Evolutionary conservation across 2,329 filamentous ascomycete genomes (phyloP).

Genomic region (Aspergillus felis): DNA sequence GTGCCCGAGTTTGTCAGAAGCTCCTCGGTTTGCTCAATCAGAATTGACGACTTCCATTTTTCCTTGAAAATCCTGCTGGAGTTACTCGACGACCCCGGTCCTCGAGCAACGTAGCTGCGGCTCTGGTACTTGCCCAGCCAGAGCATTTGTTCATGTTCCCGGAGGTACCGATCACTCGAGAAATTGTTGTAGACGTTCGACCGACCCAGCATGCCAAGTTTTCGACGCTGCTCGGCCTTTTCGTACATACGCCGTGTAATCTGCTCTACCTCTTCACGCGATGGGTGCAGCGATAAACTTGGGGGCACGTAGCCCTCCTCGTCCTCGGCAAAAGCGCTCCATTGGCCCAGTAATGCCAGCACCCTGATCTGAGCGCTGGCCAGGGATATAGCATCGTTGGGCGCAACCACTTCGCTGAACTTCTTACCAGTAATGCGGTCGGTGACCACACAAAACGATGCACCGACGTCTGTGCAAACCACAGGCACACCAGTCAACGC

Average conservation of each 20-base stretch:
- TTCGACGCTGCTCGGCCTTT: constrained; percentile 53
- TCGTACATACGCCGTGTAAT: constrained; percentile 59
- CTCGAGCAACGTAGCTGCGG: constrained; percentile 11
- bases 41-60: background rate
- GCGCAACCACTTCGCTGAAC: constrained; percentile 61
- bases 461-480: constrained; percentile 43
- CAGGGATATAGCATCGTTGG: constrained; percentile 59
- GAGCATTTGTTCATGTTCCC: constrained; percentile 60
- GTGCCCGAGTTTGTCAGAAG: background rate
- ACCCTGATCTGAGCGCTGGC: constrained; percentile 61
- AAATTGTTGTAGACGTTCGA: constrained; percentile 58
- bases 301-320: constrained; percentile 31
- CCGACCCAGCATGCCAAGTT: constrained; percentile 56
- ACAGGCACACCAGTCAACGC: constrained; percentile 45
- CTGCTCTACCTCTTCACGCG: constrained; percentile 45
- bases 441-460: constrained; percentile 39
- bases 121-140: constrained; percentile 43
- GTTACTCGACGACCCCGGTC: constrained; percentile 1
- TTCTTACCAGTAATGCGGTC: constrained; percentile 44
- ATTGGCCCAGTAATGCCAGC: constrained; percentile 59
- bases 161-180: constrained; percentile 56
- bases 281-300: constrained; percentile 49
- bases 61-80: constrained; percentile 4
- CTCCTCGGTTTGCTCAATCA: background rate
- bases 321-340: constrained; percentile 57